Percentiles rank a stretch among this genome's conserved stretches.
Conservation (phyloP, 805 yeast genomes). For the Barnettozyma salicaria region DNA sequence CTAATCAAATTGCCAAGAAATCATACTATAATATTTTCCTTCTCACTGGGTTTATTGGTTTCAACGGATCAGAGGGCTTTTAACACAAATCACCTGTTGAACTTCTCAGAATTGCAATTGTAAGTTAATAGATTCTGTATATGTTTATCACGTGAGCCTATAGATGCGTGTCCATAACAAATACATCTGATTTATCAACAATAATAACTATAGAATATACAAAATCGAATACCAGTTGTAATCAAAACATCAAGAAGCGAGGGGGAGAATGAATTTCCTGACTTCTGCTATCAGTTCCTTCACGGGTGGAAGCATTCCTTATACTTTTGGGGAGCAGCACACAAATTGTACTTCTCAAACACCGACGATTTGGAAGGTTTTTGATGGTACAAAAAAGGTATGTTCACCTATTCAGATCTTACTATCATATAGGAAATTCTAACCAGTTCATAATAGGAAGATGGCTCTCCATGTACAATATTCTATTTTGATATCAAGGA, state of each 20-base stretch:
- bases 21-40: conserved; percentile 56
- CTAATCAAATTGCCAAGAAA: conserved; percentile 62
- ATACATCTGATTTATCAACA: conserved; percentile 1
- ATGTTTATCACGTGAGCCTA: no score
- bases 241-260: not conserved
- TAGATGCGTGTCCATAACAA: no score
- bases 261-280: conserved; percentile 54
- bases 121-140: no score
- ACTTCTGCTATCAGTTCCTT: conserved; percentile 53
- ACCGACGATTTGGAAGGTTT: conserved; percentile 54
- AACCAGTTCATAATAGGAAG: conserved; percentile 37
- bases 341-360: conserved; percentile 28
- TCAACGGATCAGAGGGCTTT: conserved; percentile 66
- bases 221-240: not conserved
- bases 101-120: no score
- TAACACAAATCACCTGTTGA: no score
- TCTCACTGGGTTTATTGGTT: conserved; percentile 66
- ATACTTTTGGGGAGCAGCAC: conserved; percentile 42
- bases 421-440: not conserved
- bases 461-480: conserved; percentile 47
- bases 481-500: conserved; percentile 54
- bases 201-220: not conserved
- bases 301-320: conserved; percentile 55
- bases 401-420: conserved; percentile 9
- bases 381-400: conserved; percentile 46